Evolutionary conservation across 169 alveolate species (phyloP).

Genomic region (Fabrea salina): DNA sequence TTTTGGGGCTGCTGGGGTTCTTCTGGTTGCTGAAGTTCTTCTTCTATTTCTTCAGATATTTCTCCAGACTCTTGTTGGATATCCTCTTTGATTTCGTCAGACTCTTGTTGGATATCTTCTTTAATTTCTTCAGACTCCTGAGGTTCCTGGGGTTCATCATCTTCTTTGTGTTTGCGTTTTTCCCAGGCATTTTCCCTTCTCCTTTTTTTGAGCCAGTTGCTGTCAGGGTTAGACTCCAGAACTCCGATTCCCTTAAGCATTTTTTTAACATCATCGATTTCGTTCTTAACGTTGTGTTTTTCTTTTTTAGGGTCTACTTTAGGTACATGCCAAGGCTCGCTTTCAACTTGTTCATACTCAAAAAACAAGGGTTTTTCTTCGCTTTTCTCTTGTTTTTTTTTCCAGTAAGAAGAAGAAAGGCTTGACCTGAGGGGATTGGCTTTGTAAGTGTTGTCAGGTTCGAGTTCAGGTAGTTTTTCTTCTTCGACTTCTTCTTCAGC

Average conservation of each 20-base stretch:
- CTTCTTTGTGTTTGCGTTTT: background rate
- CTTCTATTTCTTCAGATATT: background rate
- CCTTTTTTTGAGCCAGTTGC: background rate
- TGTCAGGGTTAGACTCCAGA: too few species aligned
- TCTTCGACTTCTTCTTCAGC: constrained; percentile 18
- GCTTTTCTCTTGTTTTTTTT: constrained; percentile 2
- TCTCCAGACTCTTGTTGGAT: background rate
- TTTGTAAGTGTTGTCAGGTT: background rate
- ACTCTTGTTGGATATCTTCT: background rate
- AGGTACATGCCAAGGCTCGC: constrained; percentile 27
- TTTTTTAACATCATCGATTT: background rate
- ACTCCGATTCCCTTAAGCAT: constrained; percentile 8
- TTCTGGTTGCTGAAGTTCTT: background rate
- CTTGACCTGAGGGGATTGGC: constrained; percentile 18
- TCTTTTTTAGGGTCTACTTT: background rate
- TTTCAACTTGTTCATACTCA: constrained; percentile 11
- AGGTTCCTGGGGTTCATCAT: background rate
- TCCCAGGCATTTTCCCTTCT: background rate
- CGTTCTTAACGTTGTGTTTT: background rate
- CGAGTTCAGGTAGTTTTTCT: background rate
- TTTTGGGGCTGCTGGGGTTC: background rate
- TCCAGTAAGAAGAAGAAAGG: constrained; percentile 10
- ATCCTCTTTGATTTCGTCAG: background rate
- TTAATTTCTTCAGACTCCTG: background rate
- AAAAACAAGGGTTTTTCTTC: background rate